Evolutionary conservation across 169 alveolate species (phyloP), one percentile per base, ranked within the genome.

Genomic region (Plasmodium reichenowi): DNA sequence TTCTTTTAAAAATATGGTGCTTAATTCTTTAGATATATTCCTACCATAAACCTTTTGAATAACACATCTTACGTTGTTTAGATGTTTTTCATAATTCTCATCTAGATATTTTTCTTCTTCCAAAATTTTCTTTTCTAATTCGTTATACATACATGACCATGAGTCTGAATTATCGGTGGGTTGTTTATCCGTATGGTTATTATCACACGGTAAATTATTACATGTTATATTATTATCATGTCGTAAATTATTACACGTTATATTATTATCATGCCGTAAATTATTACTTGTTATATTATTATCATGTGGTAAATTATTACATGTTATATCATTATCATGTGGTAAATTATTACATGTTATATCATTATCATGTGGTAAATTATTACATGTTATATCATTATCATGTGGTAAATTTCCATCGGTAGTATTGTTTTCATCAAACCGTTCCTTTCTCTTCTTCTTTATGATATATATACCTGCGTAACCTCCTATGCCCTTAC

Each of bases 31-130:
- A 13, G 93, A 48, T 20, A 92, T 93, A 9, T 59, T 72, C 10
- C 89, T 59, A 15, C 96, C 96, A 38, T 93, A 92, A 9, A 93
- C 73, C 43, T 76, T 71, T 63, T 92, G 92, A 26, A 93, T 91
- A 43, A 73, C 80, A 5, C 56, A 29, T 47, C 32, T 73, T 24
- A 91, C 93, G 24, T 71, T 80, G 43, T 50, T 68, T 15, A 93
- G 86, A 22, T 91, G 54, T 29, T 17, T 66, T 67, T 54, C 72
- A 26, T 92, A 74, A n/a, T 76, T 67, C 24, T 47, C 64, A 63
- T 88, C 93, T n/a, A 93, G 78, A 26, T 92, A 17, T 29, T 88
- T 74, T 58, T 75, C 75, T 60, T 93, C 92, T 9, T 89, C 83
- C 32, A 85, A 64, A 20, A 88, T 73, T 54, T 83, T 80, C 5